Percentiles rank a stretch among this genome's conserved stretches.
Conservation (phyloP, 2,329 filamentous ascomycete species). For the Clarireedia homoeocarpa region DNA sequence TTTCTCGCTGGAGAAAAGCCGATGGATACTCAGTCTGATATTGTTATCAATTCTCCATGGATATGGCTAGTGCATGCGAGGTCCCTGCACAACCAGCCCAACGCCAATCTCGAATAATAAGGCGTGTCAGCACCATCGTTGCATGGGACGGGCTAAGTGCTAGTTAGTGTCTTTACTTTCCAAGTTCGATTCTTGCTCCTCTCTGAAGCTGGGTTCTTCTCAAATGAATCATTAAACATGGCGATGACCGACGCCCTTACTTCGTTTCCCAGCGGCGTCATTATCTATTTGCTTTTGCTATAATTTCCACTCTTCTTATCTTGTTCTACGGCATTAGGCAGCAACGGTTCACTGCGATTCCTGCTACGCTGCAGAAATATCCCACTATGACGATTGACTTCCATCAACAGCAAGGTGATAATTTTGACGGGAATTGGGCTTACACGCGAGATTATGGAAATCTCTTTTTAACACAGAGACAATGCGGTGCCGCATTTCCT, state of each 20-base stretch:
- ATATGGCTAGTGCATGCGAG: too few species aligned
- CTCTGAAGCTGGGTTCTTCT: background rate
- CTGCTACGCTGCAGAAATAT: background rate
- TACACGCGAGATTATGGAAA: constrained; percentile 5
- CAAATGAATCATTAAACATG: background rate
- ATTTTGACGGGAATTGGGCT: constrained; percentile 3
- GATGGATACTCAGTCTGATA: too few species aligned
- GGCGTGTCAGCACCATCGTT: too few species aligned
- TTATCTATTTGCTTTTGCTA: background rate
- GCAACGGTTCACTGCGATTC: background rate
- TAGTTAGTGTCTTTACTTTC: too few species aligned
- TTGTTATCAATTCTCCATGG: too few species aligned
- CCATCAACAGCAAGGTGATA: background rate
- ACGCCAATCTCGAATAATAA: too few species aligned
- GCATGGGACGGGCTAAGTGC: too few species aligned
- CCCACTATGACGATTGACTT: background rate
- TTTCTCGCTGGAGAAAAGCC: too few species aligned
- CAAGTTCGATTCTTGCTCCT: background rate
- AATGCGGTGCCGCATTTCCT: constrained; percentile 11
- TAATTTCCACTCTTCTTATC: background rate
- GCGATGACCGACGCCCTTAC: background rate
- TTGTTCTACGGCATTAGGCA: background rate
- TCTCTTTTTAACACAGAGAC: constrained; percentile 5
- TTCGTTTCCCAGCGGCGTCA: background rate
- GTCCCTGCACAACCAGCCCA: too few species aligned